phyloP scores from a whole-genome alignment of 768 basidiomycete genomes.

The Russula sp. region DNA sequence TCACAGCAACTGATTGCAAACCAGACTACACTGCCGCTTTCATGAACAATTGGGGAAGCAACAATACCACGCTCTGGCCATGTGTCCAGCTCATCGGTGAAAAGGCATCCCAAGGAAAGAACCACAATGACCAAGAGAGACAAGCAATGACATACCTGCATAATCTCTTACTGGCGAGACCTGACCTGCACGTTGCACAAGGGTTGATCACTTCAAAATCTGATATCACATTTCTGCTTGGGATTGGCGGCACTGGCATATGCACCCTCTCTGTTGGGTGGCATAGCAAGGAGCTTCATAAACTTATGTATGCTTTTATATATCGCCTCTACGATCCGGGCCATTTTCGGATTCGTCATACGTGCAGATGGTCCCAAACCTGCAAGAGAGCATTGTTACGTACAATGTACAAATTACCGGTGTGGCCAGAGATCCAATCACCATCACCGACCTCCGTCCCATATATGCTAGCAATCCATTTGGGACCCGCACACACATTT shows the following conservation, averaged over 20 bases:
- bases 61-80: neutral
- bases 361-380: no score
- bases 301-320: neutral
- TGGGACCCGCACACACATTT: no score
- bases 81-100: neutral
- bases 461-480: no score
- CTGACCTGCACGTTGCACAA: slow-evolving; percentile 3
- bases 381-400: no score
- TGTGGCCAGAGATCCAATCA: no score
- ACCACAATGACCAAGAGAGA: neutral
- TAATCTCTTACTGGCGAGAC: slow-evolving; percentile 1
- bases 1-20: neutral
- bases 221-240: no score
- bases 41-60: no score
- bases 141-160: neutral
- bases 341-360: no score
- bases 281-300: neutral
- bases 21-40: neutral
- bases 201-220: neutral
- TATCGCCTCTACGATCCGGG: neutral
- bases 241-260: neutral
- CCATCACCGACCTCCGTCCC: no score
- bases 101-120: neutral
- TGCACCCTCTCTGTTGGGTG: neutral
- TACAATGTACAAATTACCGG: no score